phyloP scores from a whole-genome alignment of 192 early-diverging fungal species.

The Umbelopsis sp. region DNA sequence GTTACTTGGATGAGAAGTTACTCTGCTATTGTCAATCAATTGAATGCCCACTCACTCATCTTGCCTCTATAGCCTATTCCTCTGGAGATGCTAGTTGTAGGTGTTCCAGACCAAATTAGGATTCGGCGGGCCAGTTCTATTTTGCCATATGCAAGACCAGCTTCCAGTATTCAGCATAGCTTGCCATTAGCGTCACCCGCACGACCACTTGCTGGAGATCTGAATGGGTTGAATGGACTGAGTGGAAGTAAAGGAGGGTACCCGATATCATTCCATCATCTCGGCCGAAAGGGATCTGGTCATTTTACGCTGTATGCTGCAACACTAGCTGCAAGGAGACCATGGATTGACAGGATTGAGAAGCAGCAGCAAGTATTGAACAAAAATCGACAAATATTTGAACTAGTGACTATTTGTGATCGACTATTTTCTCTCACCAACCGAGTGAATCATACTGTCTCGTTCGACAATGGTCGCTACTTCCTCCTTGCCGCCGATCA shows the following conservation, averaged over 20 bases:
- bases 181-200: conserved; percentile 28
- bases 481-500: conserved; percentile 85
- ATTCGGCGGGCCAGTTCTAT: conserved; percentile 25
- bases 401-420: conserved; percentile 54
- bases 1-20: no score
- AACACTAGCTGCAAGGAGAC: conserved; percentile 68
- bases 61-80: conserved; percentile 76
- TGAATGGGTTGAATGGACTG: conserved; percentile 25
- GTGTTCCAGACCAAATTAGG: conserved; percentile 33
- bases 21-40: not conserved
- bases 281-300: conserved; percentile 64
- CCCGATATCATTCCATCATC: conserved; percentile 73
- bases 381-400: conserved; percentile 51
- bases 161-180: not conserved
- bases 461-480: conserved; percentile 52
- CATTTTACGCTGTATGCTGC: conserved; percentile 73
- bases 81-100: conserved; percentile 69
- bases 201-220: not conserved
- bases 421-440: conserved; percentile 53
- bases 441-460: conserved; percentile 58
- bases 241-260: conserved; percentile 61
- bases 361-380: conserved; percentile 51
- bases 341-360: conserved; percentile 86
- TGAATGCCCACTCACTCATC: conserved; percentile 7
- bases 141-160: conserved; percentile 30